Base-by-base conservation (phyloP, 495 filamentous ascomycete genomes). In the Astrothelium macrocarpum region DNA sequence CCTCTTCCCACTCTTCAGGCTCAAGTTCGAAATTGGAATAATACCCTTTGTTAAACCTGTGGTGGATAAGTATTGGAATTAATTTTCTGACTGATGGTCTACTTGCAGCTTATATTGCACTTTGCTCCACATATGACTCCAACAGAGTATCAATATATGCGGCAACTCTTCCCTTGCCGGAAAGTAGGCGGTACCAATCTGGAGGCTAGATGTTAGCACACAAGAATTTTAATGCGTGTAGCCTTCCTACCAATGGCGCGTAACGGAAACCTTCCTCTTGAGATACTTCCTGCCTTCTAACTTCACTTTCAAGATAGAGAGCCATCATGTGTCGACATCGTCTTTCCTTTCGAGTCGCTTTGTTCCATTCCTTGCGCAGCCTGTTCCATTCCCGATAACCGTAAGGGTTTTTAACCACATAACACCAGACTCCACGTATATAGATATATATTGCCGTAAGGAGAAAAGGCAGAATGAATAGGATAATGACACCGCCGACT, bases 261-360 rank as follows among this genome's bases (percentile, higher is more conserved):
- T 56, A 56, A 56, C 25, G 49, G 49, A 56, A 56, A 56, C 49
- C 25, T 4, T 56, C 49, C 49, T 56, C 49, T 56, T 56, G 49
- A 25, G 49, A 56, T 56, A 56, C 49, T 29, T 56, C 16, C 49
- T 56, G 49, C 49, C 16, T 56, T 56, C n/a, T 56, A 4, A 29
- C 49, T 26, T 56, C 49, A 56, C 20, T 56, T 56, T 56, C 49
- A 56, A 56, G 49, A 56, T 56, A 56, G 49, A 56, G 20, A 56
- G 49, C 49, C 49, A 56, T 56, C 20, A 56, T 56, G 29, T 56
- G 49, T 56, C 49, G 49, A 56, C n/a, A 25, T 56, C 49, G n/a
- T 29, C 49, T 56, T 29, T 56, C 49, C 25, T 2, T 56, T 56
- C 49, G 49, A 56, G 49, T 25, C 25, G 49, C 25, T 56, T 29